A percentile compares a stretch with the other conserved stretches of the same genome.
Conservation (phyloP, 805 yeast genomes). For the Kluyveromyces starmeri region DNA sequence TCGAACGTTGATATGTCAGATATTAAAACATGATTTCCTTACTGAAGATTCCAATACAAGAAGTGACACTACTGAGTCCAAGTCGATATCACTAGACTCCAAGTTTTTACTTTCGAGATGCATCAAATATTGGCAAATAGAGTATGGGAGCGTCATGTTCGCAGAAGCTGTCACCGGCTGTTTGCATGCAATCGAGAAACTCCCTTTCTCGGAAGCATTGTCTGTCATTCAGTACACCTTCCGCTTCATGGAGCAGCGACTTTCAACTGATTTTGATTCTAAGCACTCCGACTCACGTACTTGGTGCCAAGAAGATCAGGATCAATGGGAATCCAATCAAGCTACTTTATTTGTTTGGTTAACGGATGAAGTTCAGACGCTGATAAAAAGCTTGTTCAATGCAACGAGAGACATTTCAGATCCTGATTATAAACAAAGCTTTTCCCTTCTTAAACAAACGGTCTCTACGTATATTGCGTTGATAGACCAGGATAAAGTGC, state of each 20-base stretch:
- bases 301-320: constrained; percentile 42
- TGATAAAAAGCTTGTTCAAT: neutral
- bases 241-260: constrained; percentile 21
- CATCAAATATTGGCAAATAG: constrained; percentile 52
- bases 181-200: constrained; percentile 19
- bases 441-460: constrained; percentile 40
- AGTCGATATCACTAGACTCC: constrained; percentile 22
- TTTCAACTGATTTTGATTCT: constrained; percentile 13
- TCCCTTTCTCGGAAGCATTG: constrained; percentile 26
- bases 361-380: constrained; percentile 32
- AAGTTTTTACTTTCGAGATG: constrained; percentile 37
- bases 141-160: constrained; percentile 12
- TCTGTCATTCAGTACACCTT: constrained; percentile 29
- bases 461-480: constrained; percentile 41
- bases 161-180: neutral
- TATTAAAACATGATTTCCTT: constrained; percentile 34
- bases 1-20: constrained; percentile 32
- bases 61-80: constrained; percentile 1
- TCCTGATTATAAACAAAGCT: constrained; percentile 33
- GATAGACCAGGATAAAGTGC: constrained; percentile 40
- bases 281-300: constrained; percentile 17
- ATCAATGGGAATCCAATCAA: constrained; percentile 41
- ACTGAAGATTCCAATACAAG: constrained; percentile 4
- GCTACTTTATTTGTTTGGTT: constrained; percentile 38
- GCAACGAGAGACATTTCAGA: too few species aligned